Evolutionary conservation across 2,329 filamentous ascomycete species (phyloP).

Genomic region (Arthrobotrys entomopaga): DNA sequence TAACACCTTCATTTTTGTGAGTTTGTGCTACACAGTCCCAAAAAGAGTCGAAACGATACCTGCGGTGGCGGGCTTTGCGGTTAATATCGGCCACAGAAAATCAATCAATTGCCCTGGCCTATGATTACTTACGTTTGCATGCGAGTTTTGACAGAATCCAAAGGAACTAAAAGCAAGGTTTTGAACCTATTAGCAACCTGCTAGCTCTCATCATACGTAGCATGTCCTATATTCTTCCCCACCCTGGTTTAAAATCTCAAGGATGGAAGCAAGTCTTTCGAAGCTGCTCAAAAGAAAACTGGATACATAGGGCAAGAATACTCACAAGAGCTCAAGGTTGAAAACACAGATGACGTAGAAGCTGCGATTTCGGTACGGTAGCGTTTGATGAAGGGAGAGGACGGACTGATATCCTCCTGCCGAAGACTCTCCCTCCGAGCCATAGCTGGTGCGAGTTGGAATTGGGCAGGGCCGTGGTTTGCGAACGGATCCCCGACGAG

Average conservation of each 20-base stretch:
- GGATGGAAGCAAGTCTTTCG: too few species aligned
- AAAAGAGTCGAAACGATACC: slow-evolving; percentile 79
- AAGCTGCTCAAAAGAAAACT: neutral
- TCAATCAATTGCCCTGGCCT: slow-evolving; percentile 17
- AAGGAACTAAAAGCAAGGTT: slow-evolving; percentile 68
- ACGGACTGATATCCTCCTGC: slow-evolving; percentile 46
- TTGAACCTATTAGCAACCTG: neutral
- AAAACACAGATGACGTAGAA: slow-evolving; percentile 52
- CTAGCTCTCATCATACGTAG: too few species aligned
- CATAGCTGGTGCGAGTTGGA: slow-evolving; percentile 50
- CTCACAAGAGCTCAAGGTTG: slow-evolving; percentile 54
- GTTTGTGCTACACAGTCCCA: slow-evolving; percentile 78
- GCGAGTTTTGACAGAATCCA: slow-evolving; percentile 89
- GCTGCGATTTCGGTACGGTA: slow-evolving; percentile 85
- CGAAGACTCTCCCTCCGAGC: slow-evolving; percentile 52
- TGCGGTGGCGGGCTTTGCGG: slow-evolving; percentile 28
- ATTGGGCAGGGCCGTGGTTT: slow-evolving; percentile 46
- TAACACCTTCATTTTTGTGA: slow-evolving; percentile 76
- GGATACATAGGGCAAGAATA: neutral
- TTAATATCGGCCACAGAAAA: slow-evolving; percentile 55
- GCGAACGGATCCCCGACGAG: slow-evolving; percentile 53
- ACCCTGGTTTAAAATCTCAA: too few species aligned
- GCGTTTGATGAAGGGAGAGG: slow-evolving; percentile 71
- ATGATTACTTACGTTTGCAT: slow-evolving; percentile 73
- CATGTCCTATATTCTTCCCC: too few species aligned